Percentiles rank a stretch among this genome's conserved stretches.
phyloP scores from a whole-genome alignment of 2,329 filamentous ascomycete genomes.

The Fusarium pseudoanthophilum region DNA sequence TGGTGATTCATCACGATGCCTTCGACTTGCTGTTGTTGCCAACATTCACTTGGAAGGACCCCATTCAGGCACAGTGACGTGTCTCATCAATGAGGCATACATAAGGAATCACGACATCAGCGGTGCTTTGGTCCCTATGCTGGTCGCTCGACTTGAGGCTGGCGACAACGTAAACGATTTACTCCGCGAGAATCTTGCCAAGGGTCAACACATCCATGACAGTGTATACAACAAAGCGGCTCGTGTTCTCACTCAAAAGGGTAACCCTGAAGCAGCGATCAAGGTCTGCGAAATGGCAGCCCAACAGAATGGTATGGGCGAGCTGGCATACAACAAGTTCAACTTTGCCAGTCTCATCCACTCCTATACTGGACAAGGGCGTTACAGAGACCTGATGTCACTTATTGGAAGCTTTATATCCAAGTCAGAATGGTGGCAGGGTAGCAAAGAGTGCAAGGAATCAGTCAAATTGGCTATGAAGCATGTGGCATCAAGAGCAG shows the following conservation, averaged over 20 bases:
- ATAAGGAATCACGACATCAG: slow-evolving; percentile 55
- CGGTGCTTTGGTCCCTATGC: slow-evolving; percentile 53
- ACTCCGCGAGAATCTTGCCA: slow-evolving; percentile 44
- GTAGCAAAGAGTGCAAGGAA: slow-evolving; percentile 51
- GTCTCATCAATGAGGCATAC: slow-evolving; percentile 55
- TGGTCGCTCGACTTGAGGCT: slow-evolving; percentile 51
- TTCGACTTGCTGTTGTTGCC: slow-evolving; percentile 61
- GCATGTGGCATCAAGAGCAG: slow-evolving; percentile 44
- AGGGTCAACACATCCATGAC: slow-evolving; percentile 49
- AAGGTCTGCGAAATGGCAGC: slow-evolving; percentile 52
- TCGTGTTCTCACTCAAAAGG: slow-evolving; percentile 44
- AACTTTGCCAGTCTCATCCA: slow-evolving; percentile 54
- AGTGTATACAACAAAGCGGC: slow-evolving; percentile 52
- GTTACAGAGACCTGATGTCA: slow-evolving; percentile 46
- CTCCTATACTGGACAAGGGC: slow-evolving; percentile 47
- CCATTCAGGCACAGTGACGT: slow-evolving; percentile 48
- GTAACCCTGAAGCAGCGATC: slow-evolving; percentile 46
- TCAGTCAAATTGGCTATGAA: slow-evolving; percentile 54
- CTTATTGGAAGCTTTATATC: slow-evolving; percentile 48
- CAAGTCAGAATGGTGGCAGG: slow-evolving; percentile 51
- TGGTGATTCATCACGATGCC: slow-evolving; percentile 53
- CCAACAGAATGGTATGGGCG: slow-evolving; percentile 50
- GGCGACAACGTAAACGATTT: slow-evolving; percentile 44
- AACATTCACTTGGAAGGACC: slow-evolving; percentile 49
- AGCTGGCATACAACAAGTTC: slow-evolving; percentile 51